A percentile compares a stretch with the other conserved stretches of the same genome.
Conservation (phyloP, 2,329 filamentous ascomycete species). For the Aspergillus transmontanensis region DNA sequence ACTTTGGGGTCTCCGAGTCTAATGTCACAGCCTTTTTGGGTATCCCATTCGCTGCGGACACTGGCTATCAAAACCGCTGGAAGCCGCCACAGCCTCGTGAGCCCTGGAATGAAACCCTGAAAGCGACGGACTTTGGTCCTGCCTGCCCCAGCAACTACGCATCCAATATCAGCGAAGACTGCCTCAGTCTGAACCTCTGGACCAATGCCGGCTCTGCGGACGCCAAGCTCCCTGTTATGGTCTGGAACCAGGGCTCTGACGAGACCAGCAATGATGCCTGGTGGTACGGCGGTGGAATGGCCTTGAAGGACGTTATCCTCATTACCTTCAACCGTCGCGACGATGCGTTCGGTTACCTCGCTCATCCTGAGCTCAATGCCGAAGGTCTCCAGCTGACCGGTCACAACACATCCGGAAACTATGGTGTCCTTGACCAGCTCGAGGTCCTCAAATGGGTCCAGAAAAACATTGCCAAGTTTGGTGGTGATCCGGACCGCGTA, state of each 20-base stretch:
- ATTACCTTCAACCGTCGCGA: conserved; percentile 33
- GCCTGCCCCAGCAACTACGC: conserved; percentile 21
- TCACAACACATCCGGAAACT: conserved; percentile 31
- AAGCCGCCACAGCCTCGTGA: conserved; percentile 27
- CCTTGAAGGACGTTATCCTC: conserved; percentile 30
- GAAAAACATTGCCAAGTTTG: conserved; percentile 54
- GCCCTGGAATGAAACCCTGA: conserved; percentile 24
- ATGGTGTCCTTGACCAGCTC: conserved; percentile 55
- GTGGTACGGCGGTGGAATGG: conserved; percentile 34
- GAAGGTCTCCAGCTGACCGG: conserved; percentile 25
- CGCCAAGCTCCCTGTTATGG: conserved; percentile 31
- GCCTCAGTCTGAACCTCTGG: conserved; percentile 37
- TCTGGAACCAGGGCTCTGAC: conserved; percentile 33
- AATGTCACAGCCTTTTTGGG: conserved; percentile 28
- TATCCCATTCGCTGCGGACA: conserved; percentile 32
- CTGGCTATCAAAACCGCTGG: conserved; percentile 30
- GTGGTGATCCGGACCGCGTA: conserved; percentile 53
- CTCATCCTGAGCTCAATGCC: conserved; percentile 28
- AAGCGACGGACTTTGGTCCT: conserved; percentile 25
- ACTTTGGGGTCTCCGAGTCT: conserved; percentile 19
- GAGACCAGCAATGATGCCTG: conserved; percentile 27
- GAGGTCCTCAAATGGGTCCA: conserved; percentile 59
- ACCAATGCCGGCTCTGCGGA: conserved; percentile 23
- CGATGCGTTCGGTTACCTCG: conserved; percentile 31
- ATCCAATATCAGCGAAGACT: conserved; percentile 33